phyloP scores from a whole-genome alignment of 1,284 basidiomycete genomes.

The Boletellus sp. region DNA sequence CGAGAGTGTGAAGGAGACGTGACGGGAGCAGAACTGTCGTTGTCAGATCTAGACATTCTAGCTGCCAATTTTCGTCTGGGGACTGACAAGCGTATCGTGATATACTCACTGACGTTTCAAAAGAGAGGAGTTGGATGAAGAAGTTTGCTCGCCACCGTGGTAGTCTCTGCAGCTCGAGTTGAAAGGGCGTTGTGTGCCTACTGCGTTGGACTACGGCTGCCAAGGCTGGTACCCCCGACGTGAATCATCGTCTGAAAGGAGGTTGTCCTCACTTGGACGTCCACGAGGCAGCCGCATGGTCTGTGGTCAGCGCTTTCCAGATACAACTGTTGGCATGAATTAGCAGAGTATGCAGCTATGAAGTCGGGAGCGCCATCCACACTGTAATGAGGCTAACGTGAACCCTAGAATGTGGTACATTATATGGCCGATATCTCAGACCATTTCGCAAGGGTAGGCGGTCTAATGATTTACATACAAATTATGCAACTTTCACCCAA shows the following conservation, averaged over 20 bases:
- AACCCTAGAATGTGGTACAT: too few relatives aligned
- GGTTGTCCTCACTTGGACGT: not conserved
- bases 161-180: not conserved
- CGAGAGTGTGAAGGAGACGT: slow-evolving; percentile 11
- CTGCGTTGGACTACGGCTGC: slow-evolving; percentile 4
- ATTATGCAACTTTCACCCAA: not conserved
- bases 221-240: not conserved
- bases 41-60: slow-evolving; percentile 21
- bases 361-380: not conserved
- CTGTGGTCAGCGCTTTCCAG: not conserved
- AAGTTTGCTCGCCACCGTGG: not conserved
- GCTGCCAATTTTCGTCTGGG: not conserved
- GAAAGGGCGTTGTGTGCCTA: slow-evolving; percentile 1
- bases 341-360: not conserved
- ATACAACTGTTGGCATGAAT: not conserved
- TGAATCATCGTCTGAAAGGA: not conserved
- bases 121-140: not conserved
- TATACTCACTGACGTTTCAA: slow-evolving; percentile 12
- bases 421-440: not conserved
- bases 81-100: not conserved
- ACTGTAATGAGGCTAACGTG: not conserved
- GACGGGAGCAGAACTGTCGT: slow-evolving; percentile 4
- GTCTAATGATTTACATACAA: slow-evolving; percentile 6
- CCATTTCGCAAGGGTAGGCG: not conserved
- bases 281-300: slow-evolving; percentile 27